Percentiles rank a stretch among this genome's conserved stretches.
phyloP scores from a whole-genome alignment of 805 yeast species.

The Kodamaea lidongshanica region DNA sequence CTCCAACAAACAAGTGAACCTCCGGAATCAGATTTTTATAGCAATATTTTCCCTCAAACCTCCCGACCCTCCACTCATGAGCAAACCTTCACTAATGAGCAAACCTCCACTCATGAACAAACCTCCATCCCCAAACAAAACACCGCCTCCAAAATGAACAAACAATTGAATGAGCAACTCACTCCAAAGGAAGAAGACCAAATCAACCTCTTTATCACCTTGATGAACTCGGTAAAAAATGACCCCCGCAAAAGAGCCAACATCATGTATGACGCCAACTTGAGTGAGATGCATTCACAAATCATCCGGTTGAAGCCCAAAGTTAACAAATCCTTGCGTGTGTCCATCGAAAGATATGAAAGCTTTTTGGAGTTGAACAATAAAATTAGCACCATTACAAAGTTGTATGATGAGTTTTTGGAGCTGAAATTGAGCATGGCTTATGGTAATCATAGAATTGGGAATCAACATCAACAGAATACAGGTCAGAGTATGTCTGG shows the following conservation, averaged over 20 bases:
- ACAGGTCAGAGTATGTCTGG: too few species aligned
- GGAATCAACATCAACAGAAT: neutral
- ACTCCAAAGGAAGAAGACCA: slow-evolving; percentile 58
- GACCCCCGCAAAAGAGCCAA: slow-evolving; percentile 38
- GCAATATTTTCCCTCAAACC: slow-evolving; percentile 24
- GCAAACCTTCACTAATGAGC: slow-evolving; percentile 4
- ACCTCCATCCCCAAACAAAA: slow-evolving; percentile 7
- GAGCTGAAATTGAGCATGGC: slow-evolving; percentile 44
- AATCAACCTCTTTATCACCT: slow-evolving; percentile 61
- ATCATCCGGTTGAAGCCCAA: slow-evolving; percentile 64
- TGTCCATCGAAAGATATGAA: slow-evolving; percentile 58
- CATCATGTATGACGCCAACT: slow-evolving; percentile 41
- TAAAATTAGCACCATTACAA: slow-evolving; percentile 67
- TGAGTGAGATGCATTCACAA: slow-evolving; percentile 53
- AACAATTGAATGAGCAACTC: neutral
- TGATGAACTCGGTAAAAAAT: slow-evolving; percentile 48
- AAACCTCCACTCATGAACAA: neutral
- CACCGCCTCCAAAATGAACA: slow-evolving; percentile 5
- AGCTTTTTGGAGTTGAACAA: slow-evolving; percentile 64
- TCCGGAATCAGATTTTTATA: slow-evolving; percentile 27
- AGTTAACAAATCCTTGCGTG: slow-evolving; percentile 52
- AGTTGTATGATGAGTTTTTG: slow-evolving; percentile 69
- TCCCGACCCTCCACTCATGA: neutral
- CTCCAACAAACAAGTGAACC: slow-evolving; percentile 16
- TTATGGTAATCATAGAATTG: slow-evolving; percentile 23